Evolutionary conservation across 163 green algal genomes (phyloP).

Genomic region (Scenedesmus sp.): DNA sequence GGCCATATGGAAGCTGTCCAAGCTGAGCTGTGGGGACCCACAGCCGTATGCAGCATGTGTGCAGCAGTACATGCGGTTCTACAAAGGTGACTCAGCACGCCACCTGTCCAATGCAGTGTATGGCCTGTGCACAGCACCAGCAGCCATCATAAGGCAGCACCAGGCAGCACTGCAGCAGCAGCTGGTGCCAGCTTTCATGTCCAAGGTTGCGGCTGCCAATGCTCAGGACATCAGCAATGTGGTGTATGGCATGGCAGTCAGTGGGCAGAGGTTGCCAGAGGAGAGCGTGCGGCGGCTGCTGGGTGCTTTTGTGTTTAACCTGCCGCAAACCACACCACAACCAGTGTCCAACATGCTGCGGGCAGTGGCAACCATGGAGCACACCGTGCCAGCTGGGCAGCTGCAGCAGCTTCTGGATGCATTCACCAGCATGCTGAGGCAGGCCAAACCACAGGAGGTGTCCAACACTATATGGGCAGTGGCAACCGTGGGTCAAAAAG

Average conservation of each 20-base stretch:
- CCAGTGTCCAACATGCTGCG: neutral
- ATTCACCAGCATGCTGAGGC: too few relatives aligned
- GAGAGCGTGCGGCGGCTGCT: neutral
- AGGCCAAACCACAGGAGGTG: too few relatives aligned
- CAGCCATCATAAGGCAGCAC: neutral
- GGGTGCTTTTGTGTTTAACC: neutral
- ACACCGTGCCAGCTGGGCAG: too few relatives aligned
- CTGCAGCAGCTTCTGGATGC: too few relatives aligned
- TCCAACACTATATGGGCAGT: too few relatives aligned
- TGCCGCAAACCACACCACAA: neutral
- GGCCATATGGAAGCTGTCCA: too few relatives aligned
- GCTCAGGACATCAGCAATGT: neutral
- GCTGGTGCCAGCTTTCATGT: neutral
- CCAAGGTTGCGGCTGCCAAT: neutral
- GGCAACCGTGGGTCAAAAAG: too few relatives aligned
- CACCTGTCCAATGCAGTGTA: too few relatives aligned
- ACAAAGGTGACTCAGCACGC: too few relatives aligned
- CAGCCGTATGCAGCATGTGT: neutral
- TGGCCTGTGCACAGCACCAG: too few relatives aligned
- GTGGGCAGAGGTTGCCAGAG: neutral
- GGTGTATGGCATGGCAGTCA: neutral
- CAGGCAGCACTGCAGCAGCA: slow-evolving; percentile 12
- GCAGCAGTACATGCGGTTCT: too few relatives aligned
- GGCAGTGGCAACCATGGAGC: neutral
- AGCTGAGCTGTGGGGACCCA: too few relatives aligned